Conservation (phyloP, 257 asterid species). For the Misopates orontium region DNA sequence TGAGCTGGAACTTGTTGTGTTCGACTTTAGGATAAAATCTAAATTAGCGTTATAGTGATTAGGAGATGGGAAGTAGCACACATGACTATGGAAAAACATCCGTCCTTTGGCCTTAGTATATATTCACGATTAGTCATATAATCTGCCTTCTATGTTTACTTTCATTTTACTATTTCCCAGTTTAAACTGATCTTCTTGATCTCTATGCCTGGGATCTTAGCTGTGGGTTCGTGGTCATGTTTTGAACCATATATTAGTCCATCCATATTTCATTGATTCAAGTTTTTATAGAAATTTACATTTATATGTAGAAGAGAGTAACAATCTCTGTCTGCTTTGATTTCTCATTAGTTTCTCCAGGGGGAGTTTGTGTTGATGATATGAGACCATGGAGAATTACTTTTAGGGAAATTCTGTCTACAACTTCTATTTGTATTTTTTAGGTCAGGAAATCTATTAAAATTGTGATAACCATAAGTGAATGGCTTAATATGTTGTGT, state of each 20-base stretch:
- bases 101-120: slow-evolving; percentile 6
- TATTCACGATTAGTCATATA: not conserved
- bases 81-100: too few species aligned
- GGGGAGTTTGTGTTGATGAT: not conserved
- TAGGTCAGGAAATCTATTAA: not conserved
- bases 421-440: not conserved
- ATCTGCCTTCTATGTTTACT: not conserved
- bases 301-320: slow-evolving; percentile 9
- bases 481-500: not conserved
- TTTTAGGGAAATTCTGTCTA: not conserved
- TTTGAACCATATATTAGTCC: not conserved
- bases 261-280: not conserved
- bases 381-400: not conserved
- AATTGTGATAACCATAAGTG: not conserved
- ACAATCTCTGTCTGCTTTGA: slow-evolving; percentile 1
- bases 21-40: not conserved
- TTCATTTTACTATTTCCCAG: not conserved
- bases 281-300: not conserved
- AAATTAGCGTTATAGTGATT: not conserved
- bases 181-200: not conserved
- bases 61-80: slow-evolving; percentile 1
- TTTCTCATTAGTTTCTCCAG: not conserved
- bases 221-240: not conserved
- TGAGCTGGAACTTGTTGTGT: too few species aligned
- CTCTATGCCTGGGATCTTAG: not conserved